phyloP scores from a whole-genome alignment of 2,329 filamentous ascomycete genomes.

The Colletotrichum agaves region DNA sequence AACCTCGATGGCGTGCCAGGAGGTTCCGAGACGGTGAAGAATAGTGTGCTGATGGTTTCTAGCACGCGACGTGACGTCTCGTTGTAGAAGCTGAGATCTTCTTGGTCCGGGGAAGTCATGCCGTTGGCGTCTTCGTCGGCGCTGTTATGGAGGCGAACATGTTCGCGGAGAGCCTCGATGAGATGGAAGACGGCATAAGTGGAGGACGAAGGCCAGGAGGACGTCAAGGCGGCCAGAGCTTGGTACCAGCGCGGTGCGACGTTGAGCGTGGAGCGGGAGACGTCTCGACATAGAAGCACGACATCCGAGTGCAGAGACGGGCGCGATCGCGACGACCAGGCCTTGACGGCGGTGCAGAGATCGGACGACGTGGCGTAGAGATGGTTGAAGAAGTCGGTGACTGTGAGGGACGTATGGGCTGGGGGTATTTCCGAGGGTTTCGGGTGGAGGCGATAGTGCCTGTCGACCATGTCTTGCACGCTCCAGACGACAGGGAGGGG shows the following conservation, averaged over 20 bases:
- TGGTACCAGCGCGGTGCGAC: constrained; percentile 2
- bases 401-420: neutral
- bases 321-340: neutral
- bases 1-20: neutral
- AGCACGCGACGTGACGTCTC: neutral
- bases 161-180: neutral
- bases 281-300: neutral
- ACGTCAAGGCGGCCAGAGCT: neutral
- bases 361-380: neutral
- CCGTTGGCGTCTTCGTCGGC: neutral
- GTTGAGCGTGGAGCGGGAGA: neutral
- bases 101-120: neutral
- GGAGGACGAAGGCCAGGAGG: neutral
- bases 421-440: neutral
- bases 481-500: neutral
- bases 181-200: neutral
- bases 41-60: neutral
- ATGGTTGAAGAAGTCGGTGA: neutral
- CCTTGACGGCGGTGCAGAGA: neutral
- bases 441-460: neutral
- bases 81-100: neutral
- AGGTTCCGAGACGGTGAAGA: neutral
- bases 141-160: neutral
- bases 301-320: neutral
- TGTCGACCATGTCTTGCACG: neutral